phyloP scores from a whole-genome alignment of 2,329 filamentous ascomycete genomes.

The Aspergillus sp. region DNA sequence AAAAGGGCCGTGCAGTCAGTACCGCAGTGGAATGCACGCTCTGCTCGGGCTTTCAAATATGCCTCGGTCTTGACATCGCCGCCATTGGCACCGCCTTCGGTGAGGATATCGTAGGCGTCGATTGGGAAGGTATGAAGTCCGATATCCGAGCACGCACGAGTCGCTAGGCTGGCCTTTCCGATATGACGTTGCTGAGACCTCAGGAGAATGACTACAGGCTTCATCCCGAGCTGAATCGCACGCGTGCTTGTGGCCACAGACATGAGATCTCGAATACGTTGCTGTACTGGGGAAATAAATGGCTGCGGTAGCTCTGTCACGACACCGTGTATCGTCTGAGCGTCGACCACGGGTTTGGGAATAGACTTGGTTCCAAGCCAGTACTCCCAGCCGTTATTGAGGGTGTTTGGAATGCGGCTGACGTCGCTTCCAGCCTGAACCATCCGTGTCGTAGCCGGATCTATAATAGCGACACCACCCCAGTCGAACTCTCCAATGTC shows the following conservation, averaged over 20 bases:
- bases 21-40: conserved; percentile 85
- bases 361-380: conserved; percentile 76
- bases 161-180: conserved; percentile 80
- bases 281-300: conserved; percentile 61
- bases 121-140: conserved; percentile 87
- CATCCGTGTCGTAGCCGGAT: conserved; percentile 83
- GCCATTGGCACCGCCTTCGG: conserved; percentile 82
- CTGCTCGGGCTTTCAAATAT: conserved; percentile 81
- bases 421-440: conserved; percentile 87
- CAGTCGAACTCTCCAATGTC: conserved; percentile 69
- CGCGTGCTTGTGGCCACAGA: conserved; percentile 84
- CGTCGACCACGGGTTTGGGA: conserved; percentile 47
- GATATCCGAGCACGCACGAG: conserved; percentile 78
- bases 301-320: conserved; percentile 36
- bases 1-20: conserved; percentile 78
- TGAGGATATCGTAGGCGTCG: conserved; percentile 89
- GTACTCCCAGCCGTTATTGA: conserved; percentile 80
- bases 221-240: conserved; percentile 82
- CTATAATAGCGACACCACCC: conserved; percentile 83
- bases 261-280: conserved; percentile 78
- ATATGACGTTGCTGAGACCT: conserved; percentile 91
- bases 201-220: conserved; percentile 82
- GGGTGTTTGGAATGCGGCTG: conserved; percentile 73
- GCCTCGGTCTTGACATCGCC: conserved; percentile 94
- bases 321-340: conserved; percentile 36